Conservation (phyloP, 208 protist species). For the Novymonas esmeraldas region DNA sequence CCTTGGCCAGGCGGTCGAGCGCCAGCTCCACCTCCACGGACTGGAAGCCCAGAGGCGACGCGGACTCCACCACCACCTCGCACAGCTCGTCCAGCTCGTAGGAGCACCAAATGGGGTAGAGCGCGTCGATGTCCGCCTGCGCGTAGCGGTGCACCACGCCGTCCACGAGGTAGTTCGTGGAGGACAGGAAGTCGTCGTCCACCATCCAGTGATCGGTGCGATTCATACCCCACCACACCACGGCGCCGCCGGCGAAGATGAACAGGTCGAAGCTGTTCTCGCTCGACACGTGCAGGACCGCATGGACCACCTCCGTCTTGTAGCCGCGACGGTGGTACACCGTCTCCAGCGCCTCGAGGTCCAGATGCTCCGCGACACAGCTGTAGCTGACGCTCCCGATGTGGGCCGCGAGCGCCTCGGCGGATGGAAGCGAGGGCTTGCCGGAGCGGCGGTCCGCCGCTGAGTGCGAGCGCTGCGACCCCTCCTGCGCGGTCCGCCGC, state of each 20-base stretch:
- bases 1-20: constrained; percentile 51
- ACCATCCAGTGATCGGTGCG: constrained; percentile 72
- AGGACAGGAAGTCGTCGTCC: constrained; percentile 70
- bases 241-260: constrained; percentile 58
- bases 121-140: constrained; percentile 54
- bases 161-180: constrained; percentile 33
- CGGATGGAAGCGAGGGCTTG: constrained; percentile 28
- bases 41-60: constrained; percentile 3
- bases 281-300: constrained; percentile 60
- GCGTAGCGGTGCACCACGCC: constrained; percentile 47
- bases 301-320: constrained; percentile 41
- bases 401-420: constrained; percentile 42
- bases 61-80: not conserved
- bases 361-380: constrained; percentile 49
- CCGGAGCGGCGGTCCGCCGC: constrained; percentile 18
- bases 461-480: constrained; percentile 5
- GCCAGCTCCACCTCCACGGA: constrained; percentile 28
- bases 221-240: constrained; percentile 82
- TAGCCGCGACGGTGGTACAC: constrained; percentile 71
- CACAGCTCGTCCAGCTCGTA: constrained; percentile 58
- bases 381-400: constrained; percentile 73
- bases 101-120: constrained; percentile 75
- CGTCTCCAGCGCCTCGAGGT: constrained; percentile 42
- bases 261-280: constrained; percentile 63
- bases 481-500: not conserved